Evolutionary conservation across 2,329 filamentous ascomycete genomes (phyloP), one percentile per base, ranked within the genome.

Genomic region (Claviceps purpurea): DNA sequence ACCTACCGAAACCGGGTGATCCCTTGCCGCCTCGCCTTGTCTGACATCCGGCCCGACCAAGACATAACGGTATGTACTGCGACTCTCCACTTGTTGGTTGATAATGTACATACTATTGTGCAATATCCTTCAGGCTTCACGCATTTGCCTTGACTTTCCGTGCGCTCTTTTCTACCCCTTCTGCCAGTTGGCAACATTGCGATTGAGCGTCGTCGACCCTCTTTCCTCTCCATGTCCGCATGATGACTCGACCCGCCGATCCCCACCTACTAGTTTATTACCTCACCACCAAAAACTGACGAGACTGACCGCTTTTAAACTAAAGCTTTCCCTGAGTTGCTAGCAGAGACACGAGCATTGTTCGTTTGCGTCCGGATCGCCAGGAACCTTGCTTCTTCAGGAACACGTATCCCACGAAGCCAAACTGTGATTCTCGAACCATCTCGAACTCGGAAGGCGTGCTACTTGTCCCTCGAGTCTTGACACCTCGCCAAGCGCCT

Each of bases 261-360:
- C 47, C 47, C 18, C 47, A 22, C 14, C 22, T 14, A 37, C 40
- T 16, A 24, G 16, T n/a, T n/a, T 42, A 42, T 42, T 42, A 42
- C 40, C 40, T 45, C 5, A 16, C 42, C n/a, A 26, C 22, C 22
- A 45, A 14, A 45, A 45, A 26, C 20, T 5, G 22, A 26, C 13
- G 18, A 52, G 10, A 52, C 51, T 52, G 51, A 52, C 51, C 42
- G 43, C 38, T 10, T 40, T 6, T 13, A 41, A 22, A 24, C 16
- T 34, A 52, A 43, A 18, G 22, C n/a, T n/a, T 37, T n/a, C 18
- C 37, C 24, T n/a, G 16, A 40, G 30, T 47, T 42, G 22, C 22
- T 38, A 24, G 34, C 47, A 50, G 16, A 42, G 18, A 47, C 18
- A 47, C 39, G 5, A 18, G 11, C n/a, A 24, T 18, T 40, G 8